Percentiles rank a stretch among this genome's conserved stretches.
phyloP scores from a whole-genome alignment of 495 filamentous ascomycete genomes.

The Sordaria brevicollis region DNA sequence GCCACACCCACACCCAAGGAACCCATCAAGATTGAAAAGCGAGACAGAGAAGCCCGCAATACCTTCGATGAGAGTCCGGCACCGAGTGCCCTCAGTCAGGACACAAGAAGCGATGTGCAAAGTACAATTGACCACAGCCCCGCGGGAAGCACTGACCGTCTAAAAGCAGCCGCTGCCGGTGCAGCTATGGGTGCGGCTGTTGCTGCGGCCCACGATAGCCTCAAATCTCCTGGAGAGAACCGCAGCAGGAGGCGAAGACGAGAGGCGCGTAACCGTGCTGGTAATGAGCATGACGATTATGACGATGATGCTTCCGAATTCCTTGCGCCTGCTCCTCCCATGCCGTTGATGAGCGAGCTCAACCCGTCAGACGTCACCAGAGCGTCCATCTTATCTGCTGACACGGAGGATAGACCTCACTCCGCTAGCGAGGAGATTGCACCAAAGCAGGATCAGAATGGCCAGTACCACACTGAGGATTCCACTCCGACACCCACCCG shows the following conservation, averaged over 20 bases:
- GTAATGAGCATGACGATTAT: conserved; percentile 18
- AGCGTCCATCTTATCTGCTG: conserved; percentile 76
- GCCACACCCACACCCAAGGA: conserved; percentile 20
- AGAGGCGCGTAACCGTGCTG: conserved; percentile 29
- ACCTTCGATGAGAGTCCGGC: conserved; percentile 44
- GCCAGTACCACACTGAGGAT: conserved; percentile 5
- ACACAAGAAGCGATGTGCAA: conserved; percentile 25
- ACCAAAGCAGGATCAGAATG: conserved; percentile 14
- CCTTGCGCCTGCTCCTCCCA: conserved; percentile 45
- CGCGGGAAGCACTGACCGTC: conserved; percentile 25
- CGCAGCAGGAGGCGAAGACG: conserved; percentile 33
- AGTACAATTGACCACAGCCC: conserved; percentile 30
- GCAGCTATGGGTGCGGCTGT: conserved; percentile 23
- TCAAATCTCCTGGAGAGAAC: conserved; percentile 34
- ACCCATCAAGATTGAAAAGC: conserved; percentile 26
- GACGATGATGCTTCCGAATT: conserved; percentile 32
- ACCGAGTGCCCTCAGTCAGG: conserved; percentile 31
- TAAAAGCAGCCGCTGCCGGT: conserved; percentile 27
- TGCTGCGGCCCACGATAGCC: conserved; percentile 18
- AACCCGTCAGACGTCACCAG: conserved; percentile 78
- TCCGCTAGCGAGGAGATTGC: conserved; percentile 49
- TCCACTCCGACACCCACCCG: conserved; percentile 34
- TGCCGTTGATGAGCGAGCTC: conserved; percentile 79
- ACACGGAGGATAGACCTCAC: conserved; percentile 61
- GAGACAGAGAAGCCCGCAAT: conserved; percentile 47